Base-by-base conservation (phyloP, 371 early-diverging fungal genomes). In the Mortierella sp. region DNA sequence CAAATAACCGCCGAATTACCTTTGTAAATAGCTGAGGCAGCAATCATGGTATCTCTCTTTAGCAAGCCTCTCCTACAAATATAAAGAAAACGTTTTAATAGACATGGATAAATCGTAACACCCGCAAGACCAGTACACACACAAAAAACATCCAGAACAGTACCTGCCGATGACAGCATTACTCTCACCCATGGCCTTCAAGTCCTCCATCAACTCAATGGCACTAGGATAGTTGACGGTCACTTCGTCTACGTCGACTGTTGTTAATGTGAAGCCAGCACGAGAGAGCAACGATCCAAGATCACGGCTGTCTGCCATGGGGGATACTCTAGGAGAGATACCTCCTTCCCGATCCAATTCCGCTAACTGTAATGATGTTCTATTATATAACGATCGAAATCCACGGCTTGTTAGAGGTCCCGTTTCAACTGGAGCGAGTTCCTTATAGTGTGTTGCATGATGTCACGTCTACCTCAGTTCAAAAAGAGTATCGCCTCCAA, bases 401-500 rank as follows among this genome's bases (percentile, higher is more conserved):
- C 3, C 10, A 24, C 11, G 4, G 21, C 10, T 10, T 55, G 57
- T 55, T 28, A 55, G 57, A 28, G 28, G 21, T n/a, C 9, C 6
- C 36, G 36, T 36, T 36, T 36, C 36, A 36, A 36, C 6, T 36
- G 36, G 7, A 6, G 3, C 7, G 36, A 36, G 36, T 36, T 36
- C 36, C 36, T 36, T 36, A 36, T 5, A 36, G 3, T 36, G 0
- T 36, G 36, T 6, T 36, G 36, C 36, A 36, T 36, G 36, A 3
- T 36, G 36, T 36, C 36, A 36, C 4, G 36, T 24, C 8, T 58
- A 86, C 88, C 89, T 80, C 50, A 98, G 85, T 81, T 98, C 97
- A 87, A 94, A 98, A 32, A 98, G 85, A 4, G 98, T 96, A 67
- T 98, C 98, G 3, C 97, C 97, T 41, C 98, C 97, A 82, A 96